Evolutionary conservation across 2,329 filamentous ascomycete genomes (phyloP).

Genomic region (Talaromyces atroroseus): DNA sequence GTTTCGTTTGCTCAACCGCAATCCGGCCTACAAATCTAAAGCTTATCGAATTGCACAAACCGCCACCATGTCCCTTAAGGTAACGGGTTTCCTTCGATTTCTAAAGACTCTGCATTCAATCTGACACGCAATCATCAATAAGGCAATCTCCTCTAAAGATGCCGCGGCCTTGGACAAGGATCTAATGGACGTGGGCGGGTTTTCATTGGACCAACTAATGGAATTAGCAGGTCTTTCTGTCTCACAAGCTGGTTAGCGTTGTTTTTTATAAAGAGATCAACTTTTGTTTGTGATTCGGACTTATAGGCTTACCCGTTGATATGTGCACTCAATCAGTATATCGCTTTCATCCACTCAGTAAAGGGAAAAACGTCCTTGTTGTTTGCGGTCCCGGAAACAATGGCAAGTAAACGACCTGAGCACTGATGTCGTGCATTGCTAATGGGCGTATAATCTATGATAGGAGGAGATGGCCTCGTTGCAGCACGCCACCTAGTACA

Average conservation of each 20-base stretch:
- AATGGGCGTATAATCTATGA: neutral
- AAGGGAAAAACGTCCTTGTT: conserved; percentile 69
- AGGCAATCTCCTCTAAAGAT: conserved; percentile 84
- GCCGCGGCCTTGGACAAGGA: conserved; percentile 87
- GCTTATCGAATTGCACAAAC: conserved; percentile 23
- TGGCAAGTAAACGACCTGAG: conserved; percentile 26
- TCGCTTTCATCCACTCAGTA: conserved; percentile 68
- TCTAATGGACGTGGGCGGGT: conserved; percentile 80
- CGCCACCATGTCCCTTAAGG: conserved; percentile 39
- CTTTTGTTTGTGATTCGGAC: neutral
- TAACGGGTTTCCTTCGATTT: conserved; percentile 13
- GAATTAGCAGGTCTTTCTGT: conserved; percentile 90
- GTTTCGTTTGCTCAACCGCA: conserved; percentile 19
- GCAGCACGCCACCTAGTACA: conserved; percentile 86
- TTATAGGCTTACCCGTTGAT: neutral
- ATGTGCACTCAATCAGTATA: conserved; percentile 65
- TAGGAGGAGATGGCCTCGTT: conserved; percentile 89
- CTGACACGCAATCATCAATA: neutral
- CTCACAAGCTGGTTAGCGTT: conserved; percentile 68
- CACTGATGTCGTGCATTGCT: neutral
- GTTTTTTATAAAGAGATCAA: neutral
- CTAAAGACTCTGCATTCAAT: neutral
- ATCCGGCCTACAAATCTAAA: conserved; percentile 3
- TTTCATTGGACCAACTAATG: conserved; percentile 96
- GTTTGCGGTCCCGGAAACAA: conserved; percentile 83